A percentile compares a stretch with the other conserved stretches of the same genome.
Conservation (phyloP, 1,139 yeast genomes). For the Kodamaea suecica region DNA sequence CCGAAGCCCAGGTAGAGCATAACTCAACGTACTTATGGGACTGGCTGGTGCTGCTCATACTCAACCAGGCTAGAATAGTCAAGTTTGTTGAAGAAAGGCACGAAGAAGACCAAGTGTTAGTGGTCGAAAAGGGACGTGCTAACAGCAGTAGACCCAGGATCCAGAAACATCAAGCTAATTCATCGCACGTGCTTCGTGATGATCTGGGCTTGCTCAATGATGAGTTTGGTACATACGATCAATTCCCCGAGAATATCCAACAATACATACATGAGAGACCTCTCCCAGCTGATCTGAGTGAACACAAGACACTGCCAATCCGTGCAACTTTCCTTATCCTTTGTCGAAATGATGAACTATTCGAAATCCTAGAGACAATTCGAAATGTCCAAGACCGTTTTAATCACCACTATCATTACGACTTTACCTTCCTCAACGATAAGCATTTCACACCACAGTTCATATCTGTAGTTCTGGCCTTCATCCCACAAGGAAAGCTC, state of each 20-base stretch:
- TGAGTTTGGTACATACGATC: too few relatives aligned
- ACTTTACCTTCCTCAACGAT: conserved; percentile 37
- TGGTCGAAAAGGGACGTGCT: background rate
- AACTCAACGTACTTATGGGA: background rate
- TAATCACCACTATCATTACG: conserved; percentile 24
- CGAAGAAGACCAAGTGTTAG: background rate
- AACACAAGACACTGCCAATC: too few relatives aligned
- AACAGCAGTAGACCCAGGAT: too few relatives aligned
- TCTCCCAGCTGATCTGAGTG: too few relatives aligned
- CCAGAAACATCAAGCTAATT: too few relatives aligned
- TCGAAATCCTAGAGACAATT: conserved; percentile 17
- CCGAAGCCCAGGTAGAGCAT: too few relatives aligned
- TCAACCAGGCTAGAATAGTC: background rate
- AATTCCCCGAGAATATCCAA: too few relatives aligned
- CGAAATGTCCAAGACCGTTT: conserved; percentile 19
- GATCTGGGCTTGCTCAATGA: background rate
- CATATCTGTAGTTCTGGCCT: conserved; percentile 19
- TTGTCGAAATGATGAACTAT: conserved; percentile 15
- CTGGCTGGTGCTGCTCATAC: background rate
- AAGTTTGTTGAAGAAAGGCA: background rate
- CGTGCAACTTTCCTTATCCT: conserved; percentile 14
- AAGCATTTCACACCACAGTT: conserved; percentile 28
- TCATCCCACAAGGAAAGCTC: conserved; percentile 22
- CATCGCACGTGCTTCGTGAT: too few relatives aligned
- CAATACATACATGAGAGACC: too few relatives aligned